Evolutionary conservation across 306 rosid species (phyloP), one percentile per base, ranked within the genome.

Genomic region (Ceratonia siliqua): DNA sequence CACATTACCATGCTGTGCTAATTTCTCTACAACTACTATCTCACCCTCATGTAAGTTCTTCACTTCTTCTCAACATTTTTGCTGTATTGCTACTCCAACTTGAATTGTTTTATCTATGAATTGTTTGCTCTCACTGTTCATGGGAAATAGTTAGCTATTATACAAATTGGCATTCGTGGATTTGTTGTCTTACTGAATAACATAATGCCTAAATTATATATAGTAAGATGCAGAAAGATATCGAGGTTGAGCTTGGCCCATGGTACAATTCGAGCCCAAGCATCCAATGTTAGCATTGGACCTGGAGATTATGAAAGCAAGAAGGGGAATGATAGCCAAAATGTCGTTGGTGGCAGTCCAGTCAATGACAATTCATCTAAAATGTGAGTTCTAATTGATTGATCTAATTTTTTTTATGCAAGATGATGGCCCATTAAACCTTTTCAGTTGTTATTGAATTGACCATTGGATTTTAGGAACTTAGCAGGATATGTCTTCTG

Each of bases 211-310:
- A 10, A 75, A 80, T 78, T 87, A 45, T 71, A 13, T 84, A 45
- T 83, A 94, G 99, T 77, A 52, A 84, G 94, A 64, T 66, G 88
- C 77, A 85, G 85, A 81, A 81, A 84, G 70, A 78, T 75, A 52
- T 64, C 78, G 11, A 82, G 83, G 74, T 76, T 77, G 80, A 81
- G 43, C 61, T 33, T 84, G 64, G 80, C 36, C 6, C 41, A 28
- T 67, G 78, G 88, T 28, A 77, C 32, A 21, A 55, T 83, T 78
- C 82, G 84, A 75, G 88, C 86, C 30, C 95, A 87, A 83, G 90
- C 96, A 50, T 94, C 98, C 48, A 90, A 92, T 82, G 68, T 79
- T 71, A 76, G 93, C 27, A 49, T 92, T 20, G 96, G 93, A 82
- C 83, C 96, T 13, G 91, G 89, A 66, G 93, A 89, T 73, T 85